Evolutionary conservation across 148 eudicot species (phyloP).

Genomic region (Rhododendron mucronatum): DNA sequence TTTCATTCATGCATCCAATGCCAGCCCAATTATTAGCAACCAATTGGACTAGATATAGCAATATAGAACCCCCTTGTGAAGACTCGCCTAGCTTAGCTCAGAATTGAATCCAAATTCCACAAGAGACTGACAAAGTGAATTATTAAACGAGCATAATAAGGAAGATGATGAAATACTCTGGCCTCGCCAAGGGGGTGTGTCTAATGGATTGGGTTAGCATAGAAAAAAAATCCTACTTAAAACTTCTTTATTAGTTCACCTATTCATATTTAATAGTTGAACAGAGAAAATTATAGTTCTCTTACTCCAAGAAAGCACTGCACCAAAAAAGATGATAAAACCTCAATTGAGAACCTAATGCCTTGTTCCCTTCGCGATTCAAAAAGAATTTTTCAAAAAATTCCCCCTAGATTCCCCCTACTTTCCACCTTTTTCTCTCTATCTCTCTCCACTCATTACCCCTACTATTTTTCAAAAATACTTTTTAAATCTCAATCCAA

Average conservation of each 20-base stretch:
- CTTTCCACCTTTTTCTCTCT: too few relatives aligned
- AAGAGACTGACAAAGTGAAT: neutral
- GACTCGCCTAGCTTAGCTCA: neutral
- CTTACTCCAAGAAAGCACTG: neutral
- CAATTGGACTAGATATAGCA: neutral
- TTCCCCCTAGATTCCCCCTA: too few relatives aligned
- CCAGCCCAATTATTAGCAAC: neutral
- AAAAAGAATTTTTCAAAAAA: too few relatives aligned
- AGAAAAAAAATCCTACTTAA: neutral
- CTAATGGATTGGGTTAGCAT: neutral
- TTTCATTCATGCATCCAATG: neutral
- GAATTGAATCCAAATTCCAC: neutral
- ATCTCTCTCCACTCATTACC: too few relatives aligned
- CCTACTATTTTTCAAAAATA: too few relatives aligned
- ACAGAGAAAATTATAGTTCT: neutral
- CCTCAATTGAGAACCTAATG: neutral
- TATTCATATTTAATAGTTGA: neutral
- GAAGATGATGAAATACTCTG: neutral
- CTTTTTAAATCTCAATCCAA: too few relatives aligned
- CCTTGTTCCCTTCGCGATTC: too few relatives aligned
- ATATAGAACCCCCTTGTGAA: neutral
- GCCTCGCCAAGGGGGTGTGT: neutral
- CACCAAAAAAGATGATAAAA: neutral
- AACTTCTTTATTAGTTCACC: neutral
- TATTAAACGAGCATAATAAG: neutral